Conservation (phyloP, 495 filamentous ascomycete species). For the Podospora conica region DNA sequence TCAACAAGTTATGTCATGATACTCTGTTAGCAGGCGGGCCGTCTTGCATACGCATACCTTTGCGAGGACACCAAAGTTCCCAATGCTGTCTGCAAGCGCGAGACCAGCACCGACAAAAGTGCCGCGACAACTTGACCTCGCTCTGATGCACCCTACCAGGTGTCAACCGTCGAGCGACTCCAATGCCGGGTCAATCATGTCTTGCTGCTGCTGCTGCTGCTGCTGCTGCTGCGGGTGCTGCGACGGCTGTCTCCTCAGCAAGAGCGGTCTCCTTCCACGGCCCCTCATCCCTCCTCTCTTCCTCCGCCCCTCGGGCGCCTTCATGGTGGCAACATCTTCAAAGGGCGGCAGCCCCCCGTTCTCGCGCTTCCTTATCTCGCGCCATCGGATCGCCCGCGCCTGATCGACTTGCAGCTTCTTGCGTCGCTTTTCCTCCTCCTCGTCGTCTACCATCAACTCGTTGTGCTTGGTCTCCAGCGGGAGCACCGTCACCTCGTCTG, state of each 20-base stretch:
- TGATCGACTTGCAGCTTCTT: conserved; percentile 23
- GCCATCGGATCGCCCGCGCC: conserved; percentile 21
- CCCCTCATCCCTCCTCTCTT: conserved; percentile 14
- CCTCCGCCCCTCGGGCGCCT: conserved; percentile 4
- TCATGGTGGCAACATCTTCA: conserved; percentile 15
- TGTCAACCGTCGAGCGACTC: not conserved
- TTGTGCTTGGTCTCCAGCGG: conserved; percentile 35
- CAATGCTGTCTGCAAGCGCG: not conserved
- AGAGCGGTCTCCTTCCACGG: conserved; percentile 4
- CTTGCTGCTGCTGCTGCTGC: conserved; percentile 1
- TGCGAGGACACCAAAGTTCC: not conserved
- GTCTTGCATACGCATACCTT: not conserved
- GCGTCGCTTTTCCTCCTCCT: conserved; percentile 25
- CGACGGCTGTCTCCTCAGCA: not conserved
- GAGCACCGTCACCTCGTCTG: conserved; percentile 47
- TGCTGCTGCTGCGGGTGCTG: not conserved
- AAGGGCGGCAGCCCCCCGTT: conserved; percentile 6
- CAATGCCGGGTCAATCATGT: not conserved
- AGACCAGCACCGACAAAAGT: not conserved
- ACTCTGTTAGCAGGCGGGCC: not conserved
- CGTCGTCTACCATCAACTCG: conserved; percentile 27
- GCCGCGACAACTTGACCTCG: not conserved
- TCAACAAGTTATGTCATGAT: not conserved
- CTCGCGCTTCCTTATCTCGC: conserved; percentile 20
- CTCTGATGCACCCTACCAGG: not conserved